These are phyloP conservation scores for Decorospora gaudefroyi DNA, from an alignment of 2,329 filamentous ascomycete genomes.

Conservation along the genomic window DNA sequence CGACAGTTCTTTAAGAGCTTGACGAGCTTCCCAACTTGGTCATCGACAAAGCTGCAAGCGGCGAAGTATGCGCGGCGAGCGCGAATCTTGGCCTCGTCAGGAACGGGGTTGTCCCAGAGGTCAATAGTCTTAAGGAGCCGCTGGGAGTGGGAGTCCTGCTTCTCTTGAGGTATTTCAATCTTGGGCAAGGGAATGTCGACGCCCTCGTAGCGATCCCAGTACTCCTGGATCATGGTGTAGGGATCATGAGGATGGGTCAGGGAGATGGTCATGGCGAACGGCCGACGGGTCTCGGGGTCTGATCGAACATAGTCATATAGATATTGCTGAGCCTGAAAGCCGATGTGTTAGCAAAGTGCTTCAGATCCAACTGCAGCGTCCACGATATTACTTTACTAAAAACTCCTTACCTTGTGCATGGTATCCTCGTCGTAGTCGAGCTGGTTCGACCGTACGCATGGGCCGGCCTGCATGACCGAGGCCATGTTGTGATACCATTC, in stretches of 20 bases:
- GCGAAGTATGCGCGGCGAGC: constrained; percentile 90
- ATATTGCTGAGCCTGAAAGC: constrained; percentile 72
- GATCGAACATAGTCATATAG: constrained; percentile 89
- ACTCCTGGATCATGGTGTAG: constrained; percentile 91
- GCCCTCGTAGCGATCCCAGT: constrained; percentile 88
- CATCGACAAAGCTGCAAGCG: constrained; percentile 90
- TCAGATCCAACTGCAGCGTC: neutral
- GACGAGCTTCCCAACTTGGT: constrained; percentile 84
- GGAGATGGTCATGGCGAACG: constrained; percentile 88
- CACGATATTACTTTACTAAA: neutral
- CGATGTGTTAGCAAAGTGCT: constrained; percentile 12
- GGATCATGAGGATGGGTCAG: constrained; percentile 94
- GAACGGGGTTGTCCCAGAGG: constrained; percentile 80
- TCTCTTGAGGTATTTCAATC: constrained; percentile 74
- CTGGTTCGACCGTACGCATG: constrained; percentile 90
- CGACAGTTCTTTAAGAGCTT: constrained; percentile 77
- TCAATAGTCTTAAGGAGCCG: constrained; percentile 85
- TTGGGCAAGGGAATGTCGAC: constrained; percentile 85
- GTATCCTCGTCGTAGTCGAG: constrained; percentile 96
- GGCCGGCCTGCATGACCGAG: constrained; percentile 86
- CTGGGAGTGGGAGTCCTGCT: constrained; percentile 85
- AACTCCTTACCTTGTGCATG: constrained; percentile 68
- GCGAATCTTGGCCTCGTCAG: constrained; percentile 81
- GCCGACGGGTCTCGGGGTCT: constrained; percentile 67
- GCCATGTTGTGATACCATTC: constrained; percentile 97